Evolutionary conservation across 805 yeast genomes (phyloP).

Genomic region (Zygoascus bituminiphila): DNA sequence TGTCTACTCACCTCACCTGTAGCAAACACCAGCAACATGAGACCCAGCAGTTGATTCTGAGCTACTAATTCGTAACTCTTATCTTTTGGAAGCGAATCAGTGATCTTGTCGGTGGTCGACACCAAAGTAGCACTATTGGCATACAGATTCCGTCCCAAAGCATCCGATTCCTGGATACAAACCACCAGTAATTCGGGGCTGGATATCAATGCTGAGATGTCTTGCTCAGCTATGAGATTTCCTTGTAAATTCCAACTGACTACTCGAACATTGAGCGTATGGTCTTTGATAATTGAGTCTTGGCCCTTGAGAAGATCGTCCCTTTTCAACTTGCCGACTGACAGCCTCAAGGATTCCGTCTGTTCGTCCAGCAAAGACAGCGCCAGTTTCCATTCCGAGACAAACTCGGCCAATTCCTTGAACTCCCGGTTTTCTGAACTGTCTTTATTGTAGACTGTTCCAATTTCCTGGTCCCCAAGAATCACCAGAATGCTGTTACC

Average conservation of each 20-base stretch:
- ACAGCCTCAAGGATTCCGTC: constrained; percentile 10
- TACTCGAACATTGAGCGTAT: constrained; percentile 17
- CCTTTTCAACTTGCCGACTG: neutral
- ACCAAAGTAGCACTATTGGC: constrained; percentile 28
- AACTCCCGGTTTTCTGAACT: constrained; percentile 1
- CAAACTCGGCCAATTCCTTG: constrained; percentile 21
- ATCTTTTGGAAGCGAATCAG: constrained; percentile 17
- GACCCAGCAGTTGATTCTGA: constrained; percentile 44
- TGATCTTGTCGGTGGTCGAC: constrained; percentile 18
- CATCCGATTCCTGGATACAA: constrained; percentile 44
- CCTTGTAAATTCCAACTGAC: constrained; percentile 30
- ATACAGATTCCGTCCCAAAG: constrained; percentile 33
- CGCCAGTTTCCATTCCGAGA: constrained; percentile 26
- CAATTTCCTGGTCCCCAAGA: constrained; percentile 9
- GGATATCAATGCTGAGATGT: constrained; percentile 13
- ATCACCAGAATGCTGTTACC: neutral
- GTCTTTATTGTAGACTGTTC: constrained; percentile 5
- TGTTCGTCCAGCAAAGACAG: constrained; percentile 19
- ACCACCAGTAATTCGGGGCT: constrained; percentile 31
- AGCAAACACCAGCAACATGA: constrained; percentile 41
- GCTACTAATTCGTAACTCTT: constrained; percentile 32
- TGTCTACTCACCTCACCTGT: constrained; percentile 29
- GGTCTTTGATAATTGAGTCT: constrained; percentile 11
- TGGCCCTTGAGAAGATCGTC: neutral
- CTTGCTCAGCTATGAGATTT: constrained; percentile 16